Percentiles rank a stretch among this genome's conserved stretches.
Evolutionary conservation across 345 rosid genomes (phyloP).

Genomic region (Reutealis trisperma): DNA sequence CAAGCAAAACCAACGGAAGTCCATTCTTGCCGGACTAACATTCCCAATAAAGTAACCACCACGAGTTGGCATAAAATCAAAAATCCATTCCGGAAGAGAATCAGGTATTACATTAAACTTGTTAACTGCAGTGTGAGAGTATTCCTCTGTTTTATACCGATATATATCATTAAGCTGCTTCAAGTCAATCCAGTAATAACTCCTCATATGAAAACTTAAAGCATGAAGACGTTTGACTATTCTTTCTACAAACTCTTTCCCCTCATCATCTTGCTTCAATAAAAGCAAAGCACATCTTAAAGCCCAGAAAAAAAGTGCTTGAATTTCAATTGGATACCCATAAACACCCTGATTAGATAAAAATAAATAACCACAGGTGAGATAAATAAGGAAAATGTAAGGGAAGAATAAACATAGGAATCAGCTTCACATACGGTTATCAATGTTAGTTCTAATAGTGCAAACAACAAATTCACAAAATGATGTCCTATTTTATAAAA

Average conservation of each 20-base stretch:
- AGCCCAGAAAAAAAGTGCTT: slow-evolving; percentile 93
- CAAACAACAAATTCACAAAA: neutral
- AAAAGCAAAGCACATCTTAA: slow-evolving; percentile 79
- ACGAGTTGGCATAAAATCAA: slow-evolving; percentile 79
- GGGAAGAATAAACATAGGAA: neutral
- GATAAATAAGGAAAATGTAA: neutral
- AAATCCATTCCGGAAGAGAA: slow-evolving; percentile 95
- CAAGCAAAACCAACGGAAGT: slow-evolving; percentile 93
- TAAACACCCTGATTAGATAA: slow-evolving; percentile 73
- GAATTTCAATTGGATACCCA: slow-evolving; percentile 96
- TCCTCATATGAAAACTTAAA: slow-evolving; percentile 86
- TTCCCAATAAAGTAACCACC: slow-evolving; percentile 96
- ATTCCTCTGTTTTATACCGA: slow-evolving; percentile 92
- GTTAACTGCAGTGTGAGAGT: slow-evolving; percentile 94
- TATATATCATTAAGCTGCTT: slow-evolving; percentile 95
- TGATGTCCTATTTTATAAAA: too few relatives aligned
- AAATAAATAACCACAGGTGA: slow-evolving; percentile 11
- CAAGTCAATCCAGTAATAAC: slow-evolving; percentile 89
- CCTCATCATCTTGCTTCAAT: slow-evolving; percentile 84
- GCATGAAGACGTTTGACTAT: slow-evolving; percentile 93
- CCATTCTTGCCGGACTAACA: slow-evolving; percentile 95
- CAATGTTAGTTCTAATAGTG: too few relatives aligned
- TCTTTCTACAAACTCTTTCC: slow-evolving; percentile 84
- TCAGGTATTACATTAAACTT: slow-evolving; percentile 95
- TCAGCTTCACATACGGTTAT: neutral